phyloP scores from a whole-genome alignment of 495 filamentous ascomycete genomes.

The Collariella sp. region DNA sequence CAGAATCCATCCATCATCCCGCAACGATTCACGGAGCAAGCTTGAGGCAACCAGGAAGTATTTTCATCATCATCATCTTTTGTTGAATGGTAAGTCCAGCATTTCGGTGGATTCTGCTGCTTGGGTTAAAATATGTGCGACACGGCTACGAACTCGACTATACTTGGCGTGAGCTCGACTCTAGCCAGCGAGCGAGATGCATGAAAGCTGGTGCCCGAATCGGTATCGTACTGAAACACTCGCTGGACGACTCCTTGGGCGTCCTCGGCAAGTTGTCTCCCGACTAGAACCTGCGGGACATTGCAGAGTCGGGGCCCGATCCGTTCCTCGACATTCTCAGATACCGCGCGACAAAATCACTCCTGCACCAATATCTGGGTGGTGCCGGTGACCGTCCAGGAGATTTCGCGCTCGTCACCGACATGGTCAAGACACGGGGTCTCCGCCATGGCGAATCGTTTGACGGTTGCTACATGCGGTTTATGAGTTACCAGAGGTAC shows the following conservation, averaged over 20 bases:
- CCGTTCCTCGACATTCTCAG: slow-evolving; percentile 25
- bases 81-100: no score
- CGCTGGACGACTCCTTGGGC: slow-evolving; percentile 16
- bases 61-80: no score
- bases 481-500: slow-evolving; percentile 18
- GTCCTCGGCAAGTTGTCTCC: slow-evolving; percentile 17
- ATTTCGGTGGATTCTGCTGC: no score
- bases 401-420: slow-evolving; percentile 18
- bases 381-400: slow-evolving; percentile 10
- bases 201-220: slow-evolving; percentile 18
- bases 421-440: not conserved
- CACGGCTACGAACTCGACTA: no score
- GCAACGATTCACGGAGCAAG: no score
- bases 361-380: slow-evolving; percentile 21
- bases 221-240: slow-evolving; percentile 15
- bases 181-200: slow-evolving; percentile 15
- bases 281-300: slow-evolving; percentile 34
- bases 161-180: no score
- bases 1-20: no score
- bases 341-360: slow-evolving; percentile 24
- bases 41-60: no score
- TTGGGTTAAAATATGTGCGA: no score
- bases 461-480: slow-evolving; percentile 18
- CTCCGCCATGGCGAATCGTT: slow-evolving; percentile 6
- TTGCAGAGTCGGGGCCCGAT: slow-evolving; percentile 24